A percentile compares a stretch with the other conserved stretches of the same genome.
These are phyloP conservation scores for Lepiota venenata DNA, from an alignment of 768 basidiomycete genomes.

Conservation along the genomic window DNA sequence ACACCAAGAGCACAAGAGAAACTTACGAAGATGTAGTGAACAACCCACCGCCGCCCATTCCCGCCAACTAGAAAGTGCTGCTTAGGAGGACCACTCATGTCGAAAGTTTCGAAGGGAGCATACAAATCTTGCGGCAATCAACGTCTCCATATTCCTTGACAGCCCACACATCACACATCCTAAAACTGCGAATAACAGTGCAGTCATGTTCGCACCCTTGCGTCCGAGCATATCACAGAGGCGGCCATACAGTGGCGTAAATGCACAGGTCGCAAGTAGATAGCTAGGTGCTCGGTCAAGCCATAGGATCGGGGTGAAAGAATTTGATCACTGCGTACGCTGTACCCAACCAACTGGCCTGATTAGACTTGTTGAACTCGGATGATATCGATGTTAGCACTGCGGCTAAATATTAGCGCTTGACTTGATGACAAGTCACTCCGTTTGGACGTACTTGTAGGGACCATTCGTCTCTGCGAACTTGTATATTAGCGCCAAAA, in stretches of 20 bases:
- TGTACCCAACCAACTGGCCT: conserved; percentile 83
- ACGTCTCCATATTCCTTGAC: conserved; percentile 64
- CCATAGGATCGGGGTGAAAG: neutral
- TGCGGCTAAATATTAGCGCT: conserved; percentile 21
- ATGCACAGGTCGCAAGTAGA: conserved; percentile 75
- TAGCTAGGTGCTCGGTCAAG: conserved; percentile 41
- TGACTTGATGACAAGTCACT: neutral
- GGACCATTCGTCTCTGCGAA: conserved; percentile 66
- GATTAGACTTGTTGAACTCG: conserved; percentile 72
- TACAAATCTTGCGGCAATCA: conserved; percentile 74
- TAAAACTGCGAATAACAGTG: conserved; percentile 54
- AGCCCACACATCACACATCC: conserved; percentile 70
- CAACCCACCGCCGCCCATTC: conserved; percentile 76
- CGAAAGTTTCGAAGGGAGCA: conserved; percentile 21
- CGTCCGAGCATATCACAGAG: conserved; percentile 77
- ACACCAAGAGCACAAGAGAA: neutral
- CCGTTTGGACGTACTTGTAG: conserved; percentile 50
- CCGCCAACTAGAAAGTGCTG: conserved; percentile 46
- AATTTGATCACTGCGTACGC: conserved; percentile 37
- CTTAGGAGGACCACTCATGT: neutral
- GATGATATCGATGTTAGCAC: conserved; percentile 79
- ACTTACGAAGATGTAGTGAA: conserved; percentile 68
- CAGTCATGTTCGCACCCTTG: conserved; percentile 62
- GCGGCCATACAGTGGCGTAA: conserved; percentile 80
- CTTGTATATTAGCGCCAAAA: conserved; percentile 6